Conservation (phyloP, 2,329 filamentous ascomycete species). For the Fusarium xylarioides region DNA sequence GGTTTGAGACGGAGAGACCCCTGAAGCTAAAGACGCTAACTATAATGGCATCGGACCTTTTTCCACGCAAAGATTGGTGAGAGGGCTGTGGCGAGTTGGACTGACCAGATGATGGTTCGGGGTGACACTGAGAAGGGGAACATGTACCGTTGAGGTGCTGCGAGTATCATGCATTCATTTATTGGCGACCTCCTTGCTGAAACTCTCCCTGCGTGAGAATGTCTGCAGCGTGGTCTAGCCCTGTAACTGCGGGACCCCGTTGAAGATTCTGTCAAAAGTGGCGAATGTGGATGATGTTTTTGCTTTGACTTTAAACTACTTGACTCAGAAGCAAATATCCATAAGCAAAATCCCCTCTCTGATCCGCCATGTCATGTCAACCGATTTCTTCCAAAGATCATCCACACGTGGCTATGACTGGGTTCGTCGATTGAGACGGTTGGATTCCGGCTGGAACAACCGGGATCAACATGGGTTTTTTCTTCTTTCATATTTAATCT, state of each 20-base stretch:
- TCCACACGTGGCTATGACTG: background rate
- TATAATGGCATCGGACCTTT: conserved; percentile 3
- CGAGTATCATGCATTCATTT: background rate
- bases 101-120: background rate
- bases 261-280: background rate
- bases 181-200: background rate
- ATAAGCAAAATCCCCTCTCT: background rate
- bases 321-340: background rate
- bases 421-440: background rate
- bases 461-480: background rate
- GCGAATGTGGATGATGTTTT: background rate
- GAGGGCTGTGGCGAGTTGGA: background rate
- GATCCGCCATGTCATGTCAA: background rate
- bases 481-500: conserved; percentile 7
- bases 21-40: background rate
- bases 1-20: background rate
- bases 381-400: background rate
- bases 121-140: background rate
- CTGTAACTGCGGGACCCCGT: background rate
- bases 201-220: background rate
- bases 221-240: background rate
- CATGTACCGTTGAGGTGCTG: background rate
- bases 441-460: background rate
- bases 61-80: conserved; percentile 1
- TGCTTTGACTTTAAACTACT: background rate